Evolutionary conservation across 768 basidiomycete species (phyloP).

Genomic region (Cystobasidium ongulense): DNA sequence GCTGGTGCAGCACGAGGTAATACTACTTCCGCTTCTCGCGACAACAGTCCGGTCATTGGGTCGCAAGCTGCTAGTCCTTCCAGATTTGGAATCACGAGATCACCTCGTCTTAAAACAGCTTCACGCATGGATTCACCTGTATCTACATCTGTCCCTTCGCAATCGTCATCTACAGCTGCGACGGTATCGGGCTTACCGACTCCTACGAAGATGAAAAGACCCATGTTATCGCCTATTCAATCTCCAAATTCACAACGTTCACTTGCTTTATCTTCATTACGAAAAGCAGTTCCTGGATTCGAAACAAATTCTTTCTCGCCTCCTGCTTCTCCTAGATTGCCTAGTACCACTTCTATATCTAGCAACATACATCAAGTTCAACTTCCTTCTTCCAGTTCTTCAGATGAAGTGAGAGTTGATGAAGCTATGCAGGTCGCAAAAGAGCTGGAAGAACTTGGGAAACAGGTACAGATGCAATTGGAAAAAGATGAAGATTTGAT

Average conservation of each 20-base stretch:
- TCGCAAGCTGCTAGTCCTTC: background rate
- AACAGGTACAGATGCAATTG: background rate
- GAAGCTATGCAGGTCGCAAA: background rate
- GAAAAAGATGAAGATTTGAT: background rate
- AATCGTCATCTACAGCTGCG: background rate
- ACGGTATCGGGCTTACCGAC: background rate
- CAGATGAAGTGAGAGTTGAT: background rate
- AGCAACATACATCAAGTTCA: background rate
- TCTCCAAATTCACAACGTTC: slow-evolving; percentile 7
- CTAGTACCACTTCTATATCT: slow-evolving; percentile 5
- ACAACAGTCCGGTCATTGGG: background rate
- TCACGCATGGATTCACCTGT: background rate
- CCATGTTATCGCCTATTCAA: background rate
- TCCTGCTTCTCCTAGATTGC: slow-evolving; percentile 1
- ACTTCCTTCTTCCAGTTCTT: background rate
- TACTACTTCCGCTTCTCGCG: slow-evolving; percentile 1
- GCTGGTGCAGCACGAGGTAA: background rate
- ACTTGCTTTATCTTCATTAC: background rate
- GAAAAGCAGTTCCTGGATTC: slow-evolving; percentile 3
- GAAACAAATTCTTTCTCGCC: slow-evolving; percentile 4
- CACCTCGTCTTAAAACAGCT: background rate
- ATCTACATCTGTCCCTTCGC: background rate
- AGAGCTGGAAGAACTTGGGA: background rate
- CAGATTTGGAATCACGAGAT: slow-evolving; percentile 4
- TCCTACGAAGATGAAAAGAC: background rate